Base-by-base conservation (phyloP, 768 basidiomycete species). In the Russula lepida region DNA sequence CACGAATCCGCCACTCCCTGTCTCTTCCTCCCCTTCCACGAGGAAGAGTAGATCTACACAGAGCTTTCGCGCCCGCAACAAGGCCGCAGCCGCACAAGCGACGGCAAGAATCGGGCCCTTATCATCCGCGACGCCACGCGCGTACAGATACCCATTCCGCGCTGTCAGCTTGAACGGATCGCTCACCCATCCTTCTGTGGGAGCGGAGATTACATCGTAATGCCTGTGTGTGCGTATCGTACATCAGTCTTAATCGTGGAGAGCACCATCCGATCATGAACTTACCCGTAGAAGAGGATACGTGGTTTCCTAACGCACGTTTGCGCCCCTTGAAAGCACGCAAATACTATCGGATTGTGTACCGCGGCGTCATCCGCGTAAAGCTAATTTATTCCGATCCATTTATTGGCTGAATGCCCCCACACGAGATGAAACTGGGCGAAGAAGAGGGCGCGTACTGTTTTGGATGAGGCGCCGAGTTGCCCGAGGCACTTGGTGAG, bases 21-120 rank as follows among this genome's bases (percentile, higher is more conserved):
- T 84, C 71, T 99, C 97, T 70, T 97, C 97, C 70, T 98, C 95
- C 0, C 97, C 97, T 73, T 99, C 97, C 17, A 98, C 84, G 54
- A 98, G 72, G 70, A 98, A 84, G 6, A 98, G 85, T 1, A 99
- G 71, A 69, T 99, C 97, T 0, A 94, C 79, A 25, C 82, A 90
- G 3, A 99, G 81, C 12, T 85, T 81, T 1, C 92, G 79, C 13
- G 78, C 76, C 28, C 84, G 77, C 3, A 94, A 80, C 47, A 98
- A 71, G 23, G 89, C 84, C 0, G 93, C 89, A 12, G 87, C 92
- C 0, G 97, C 97, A 66, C 85, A 91, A 0, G 95, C 97, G 17
- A 86, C 81, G 1, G 95, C 93, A 62, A 98, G 79, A 49, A 97
- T 86, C 0, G 97, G 97, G 0, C 95, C 97, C 70, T 99, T 98